These are phyloP conservation scores for Xylaria longipes DNA, from an alignment of 495 filamentous ascomycete genomes.

Conservation along the genomic window DNA sequence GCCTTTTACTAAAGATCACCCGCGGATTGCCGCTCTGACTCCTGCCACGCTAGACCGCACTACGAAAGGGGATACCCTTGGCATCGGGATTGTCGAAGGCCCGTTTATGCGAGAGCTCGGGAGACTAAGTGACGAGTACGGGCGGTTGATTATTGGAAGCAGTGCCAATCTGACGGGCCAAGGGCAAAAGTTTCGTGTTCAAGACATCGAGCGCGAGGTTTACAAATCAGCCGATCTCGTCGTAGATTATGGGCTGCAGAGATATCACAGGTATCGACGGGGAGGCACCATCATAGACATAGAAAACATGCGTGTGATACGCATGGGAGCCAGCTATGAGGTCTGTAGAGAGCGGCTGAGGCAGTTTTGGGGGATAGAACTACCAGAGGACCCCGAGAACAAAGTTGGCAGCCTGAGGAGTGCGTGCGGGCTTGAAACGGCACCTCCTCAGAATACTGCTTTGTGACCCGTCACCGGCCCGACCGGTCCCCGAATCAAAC, in stretches of 20 bases:
- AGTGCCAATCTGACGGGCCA: slow-evolving; percentile 30
- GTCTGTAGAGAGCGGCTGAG: slow-evolving; percentile 31
- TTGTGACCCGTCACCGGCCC: too few relatives aligned
- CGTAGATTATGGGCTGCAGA: neutral
- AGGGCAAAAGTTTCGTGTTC: neutral
- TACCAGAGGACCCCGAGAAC: slow-evolving; percentile 22
- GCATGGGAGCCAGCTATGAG: slow-evolving; percentile 40
- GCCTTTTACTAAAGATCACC: neutral
- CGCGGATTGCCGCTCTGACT: slow-evolving; percentile 6
- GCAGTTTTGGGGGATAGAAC: slow-evolving; percentile 28
- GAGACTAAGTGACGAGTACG: slow-evolving; percentile 5
- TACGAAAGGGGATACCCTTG: slow-evolving; percentile 36
- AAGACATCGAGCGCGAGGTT: slow-evolving; percentile 12
- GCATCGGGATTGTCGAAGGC: slow-evolving; percentile 29
- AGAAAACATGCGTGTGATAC: slow-evolving; percentile 36
- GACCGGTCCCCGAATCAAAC: neutral
- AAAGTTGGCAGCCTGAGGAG: neutral
- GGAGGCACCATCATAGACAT: slow-evolving; percentile 32
- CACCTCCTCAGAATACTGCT: neutral
- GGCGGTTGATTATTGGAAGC: slow-evolving; percentile 34
- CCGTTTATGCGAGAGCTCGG: slow-evolving; percentile 34
- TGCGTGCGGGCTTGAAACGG: neutral
- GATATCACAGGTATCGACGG: slow-evolving; percentile 10
- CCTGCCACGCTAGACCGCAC: slow-evolving; percentile 20
- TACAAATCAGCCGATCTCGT: neutral